Conservation (phyloP, 495 filamentous ascomycete genomes). For the Penicillium parvum region DNA sequence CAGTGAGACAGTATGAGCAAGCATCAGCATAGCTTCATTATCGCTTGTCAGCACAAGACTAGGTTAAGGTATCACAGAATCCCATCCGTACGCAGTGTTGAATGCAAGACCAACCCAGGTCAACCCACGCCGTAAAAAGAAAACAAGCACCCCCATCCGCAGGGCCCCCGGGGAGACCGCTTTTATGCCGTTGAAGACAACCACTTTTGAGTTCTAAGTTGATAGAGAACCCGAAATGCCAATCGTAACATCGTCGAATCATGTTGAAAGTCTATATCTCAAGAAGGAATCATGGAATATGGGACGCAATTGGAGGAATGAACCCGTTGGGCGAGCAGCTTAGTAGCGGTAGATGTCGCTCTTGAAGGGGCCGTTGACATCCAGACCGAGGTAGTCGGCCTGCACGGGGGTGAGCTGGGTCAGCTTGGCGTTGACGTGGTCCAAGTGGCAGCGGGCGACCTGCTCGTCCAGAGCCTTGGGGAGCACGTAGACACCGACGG, state of each 20-base stretch:
- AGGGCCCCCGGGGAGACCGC: constrained; percentile 41
- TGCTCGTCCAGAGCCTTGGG: constrained; percentile 99
- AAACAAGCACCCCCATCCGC: constrained; percentile 29
- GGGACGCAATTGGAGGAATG: constrained; percentile 33
- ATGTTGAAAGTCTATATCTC: constrained; percentile 57
- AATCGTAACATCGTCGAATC: constrained; percentile 59
- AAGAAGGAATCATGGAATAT: constrained; percentile 31
- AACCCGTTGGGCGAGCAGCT: constrained; percentile 19
- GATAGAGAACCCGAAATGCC: constrained; percentile 43
- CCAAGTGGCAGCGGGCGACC: constrained; percentile 88
- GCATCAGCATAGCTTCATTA: too few species aligned
- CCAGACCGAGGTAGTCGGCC: constrained; percentile 88
- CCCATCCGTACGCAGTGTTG: constrained; percentile 43
- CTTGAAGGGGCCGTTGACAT: constrained; percentile 89
- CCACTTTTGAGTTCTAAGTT: constrained; percentile 51
- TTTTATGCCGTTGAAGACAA: constrained; percentile 64
- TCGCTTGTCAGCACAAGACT: constrained; percentile 11
- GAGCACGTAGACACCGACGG: constrained; percentile 89
- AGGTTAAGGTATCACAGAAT: constrained; percentile 30
- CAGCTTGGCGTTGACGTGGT: constrained; percentile 93
- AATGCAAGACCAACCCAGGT: constrained; percentile 46
- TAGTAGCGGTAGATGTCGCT: constrained; percentile 65
- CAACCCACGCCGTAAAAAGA: constrained; percentile 33
- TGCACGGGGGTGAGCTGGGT: constrained; percentile 78
- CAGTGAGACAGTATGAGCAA: too few species aligned